Evolutionary conservation across 805 yeast species (phyloP), one percentile per base, ranked within the genome.

Genomic region (Pichia occidentalis): DNA sequence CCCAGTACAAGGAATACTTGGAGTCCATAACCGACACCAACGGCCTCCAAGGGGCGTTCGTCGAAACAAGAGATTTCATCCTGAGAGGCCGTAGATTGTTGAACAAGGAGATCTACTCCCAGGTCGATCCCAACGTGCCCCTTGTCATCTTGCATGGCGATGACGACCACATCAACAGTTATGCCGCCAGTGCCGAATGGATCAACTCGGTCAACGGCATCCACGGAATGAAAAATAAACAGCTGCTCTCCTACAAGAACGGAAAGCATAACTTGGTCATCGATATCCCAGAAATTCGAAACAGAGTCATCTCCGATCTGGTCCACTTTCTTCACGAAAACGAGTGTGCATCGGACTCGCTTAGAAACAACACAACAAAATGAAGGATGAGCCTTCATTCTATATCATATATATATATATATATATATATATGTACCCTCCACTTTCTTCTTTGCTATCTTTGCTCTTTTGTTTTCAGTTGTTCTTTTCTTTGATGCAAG

Each of bases 101-200:
- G 25, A 53, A 64, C 5, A 58, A 52, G 4, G 58, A 64, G 3
- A 54, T 57, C 28, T 67, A 63, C 36, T 46, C 62, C 3, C 56
- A 62, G 30, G 58, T 63, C 38, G 56, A 58, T 30, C 56, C 63
- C 5, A 51, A 64, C 7, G 62, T 68, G 9, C 75, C 84, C 0
- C 49, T 81, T 4, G 54, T 78, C 22, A 59, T 83, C 9, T 48
- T 74, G 29, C 90, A 82, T 53, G 87, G 90, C 22, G 61, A 64
- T 7, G 60, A 57, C n/a, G 94, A 84, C 54, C 58, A 67, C 25
- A 68, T 83, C 48, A 83, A 80, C 53, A 75, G 70, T 53, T 57
- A 64, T 27, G 57, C 63, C 13, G 76, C 71, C 4, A 63, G 79
- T 14, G 53, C 63, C 40, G 48, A 56, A 37, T 77, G 75, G 39